A percentile compares a stretch with the other conserved stretches of the same genome.
Evolutionary conservation across 2,329 filamentous ascomycete genomes (phyloP).

Genomic region (Cordyceps cateniannulata): DNA sequence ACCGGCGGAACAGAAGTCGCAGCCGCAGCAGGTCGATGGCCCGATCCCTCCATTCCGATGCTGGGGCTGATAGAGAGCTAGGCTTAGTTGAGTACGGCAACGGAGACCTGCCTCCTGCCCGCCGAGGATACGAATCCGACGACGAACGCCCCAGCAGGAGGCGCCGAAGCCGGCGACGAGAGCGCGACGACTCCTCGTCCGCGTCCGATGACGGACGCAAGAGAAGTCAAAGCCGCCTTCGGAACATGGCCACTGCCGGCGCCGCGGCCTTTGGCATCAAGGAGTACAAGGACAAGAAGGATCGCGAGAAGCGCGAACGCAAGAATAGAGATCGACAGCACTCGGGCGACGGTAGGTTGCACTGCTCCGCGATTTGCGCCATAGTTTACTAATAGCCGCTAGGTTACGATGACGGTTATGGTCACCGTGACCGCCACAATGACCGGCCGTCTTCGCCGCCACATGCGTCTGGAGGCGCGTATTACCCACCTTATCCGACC

Average conservation of each 20-base stretch:
- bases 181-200: constrained; percentile 24
- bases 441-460: constrained; percentile 36
- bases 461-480: constrained; percentile 45
- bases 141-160: neutral
- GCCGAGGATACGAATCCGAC: constrained; percentile 30
- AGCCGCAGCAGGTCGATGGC: constrained; percentile 46
- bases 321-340: constrained; percentile 21
- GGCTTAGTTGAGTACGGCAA: constrained; percentile 62
- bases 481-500: constrained; percentile 36
- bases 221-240: constrained; percentile 48
- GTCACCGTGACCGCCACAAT: constrained; percentile 32
- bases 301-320: constrained; percentile 36
- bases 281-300: constrained; percentile 47
- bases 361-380: too few relatives aligned
- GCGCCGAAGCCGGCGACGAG: constrained; percentile 32
- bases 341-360: constrained; percentile 19
- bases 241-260: constrained; percentile 50
- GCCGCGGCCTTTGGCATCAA: constrained; percentile 59
- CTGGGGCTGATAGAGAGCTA: constrained; percentile 58
- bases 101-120: constrained; percentile 44
- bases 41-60: constrained; percentile 44
- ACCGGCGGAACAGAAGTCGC: constrained; percentile 28
- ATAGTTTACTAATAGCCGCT: constrained; percentile 11
- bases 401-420: constrained; percentile 34
- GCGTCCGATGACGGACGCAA: constrained; percentile 33